These are phyloP conservation scores for Entophlyctis luteolus DNA, from an alignment of 192 early-diverging fungal species.

Conservation along the genomic window DNA sequence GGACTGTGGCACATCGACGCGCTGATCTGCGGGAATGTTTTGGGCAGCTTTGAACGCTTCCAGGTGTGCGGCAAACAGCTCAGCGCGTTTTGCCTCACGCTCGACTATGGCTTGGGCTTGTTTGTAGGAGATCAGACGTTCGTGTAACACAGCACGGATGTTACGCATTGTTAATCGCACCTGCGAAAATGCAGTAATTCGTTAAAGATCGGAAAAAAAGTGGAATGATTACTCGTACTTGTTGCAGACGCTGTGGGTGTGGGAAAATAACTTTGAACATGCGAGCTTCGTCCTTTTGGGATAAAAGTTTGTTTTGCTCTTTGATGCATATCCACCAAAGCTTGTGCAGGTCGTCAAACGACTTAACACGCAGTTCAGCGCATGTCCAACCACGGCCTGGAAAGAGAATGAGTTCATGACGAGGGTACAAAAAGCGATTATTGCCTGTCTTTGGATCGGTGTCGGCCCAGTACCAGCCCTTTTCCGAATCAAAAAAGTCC, in stretches of 20 bases:
- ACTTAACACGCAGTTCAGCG: constrained; percentile 84
- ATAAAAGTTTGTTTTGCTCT: constrained; percentile 47
- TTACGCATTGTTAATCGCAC: constrained; percentile 49
- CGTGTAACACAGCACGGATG: constrained; percentile 50
- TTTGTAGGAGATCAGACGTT: constrained; percentile 43
- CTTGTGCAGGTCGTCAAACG: constrained; percentile 94
- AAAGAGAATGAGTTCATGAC: neutral
- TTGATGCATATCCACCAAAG: constrained; percentile 78
- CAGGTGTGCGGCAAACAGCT: constrained; percentile 6
- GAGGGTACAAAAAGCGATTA: neutral
- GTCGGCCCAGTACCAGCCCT: constrained; percentile 49
- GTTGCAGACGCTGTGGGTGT: constrained; percentile 34
- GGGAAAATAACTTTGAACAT: constrained; percentile 48
- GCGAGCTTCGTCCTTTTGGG: constrained; percentile 47
- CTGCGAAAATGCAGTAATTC: constrained; percentile 26
- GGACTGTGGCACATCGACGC: neutral
- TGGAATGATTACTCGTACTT: constrained; percentile 14
- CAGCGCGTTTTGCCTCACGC: constrained; percentile 17
- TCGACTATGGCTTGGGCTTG: constrained; percentile 41
- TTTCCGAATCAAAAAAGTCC: constrained; percentile 49
- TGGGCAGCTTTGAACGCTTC: constrained; percentile 4
- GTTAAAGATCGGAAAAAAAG: neutral
- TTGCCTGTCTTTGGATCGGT: constrained; percentile 37
- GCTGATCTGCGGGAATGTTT: neutral
- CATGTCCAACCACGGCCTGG: constrained; percentile 84